Percentiles rank a stretch among this genome's conserved stretches.
phyloP scores from a whole-genome alignment of 352 stramenopile species.

The Globisporangium irregulare region DNA sequence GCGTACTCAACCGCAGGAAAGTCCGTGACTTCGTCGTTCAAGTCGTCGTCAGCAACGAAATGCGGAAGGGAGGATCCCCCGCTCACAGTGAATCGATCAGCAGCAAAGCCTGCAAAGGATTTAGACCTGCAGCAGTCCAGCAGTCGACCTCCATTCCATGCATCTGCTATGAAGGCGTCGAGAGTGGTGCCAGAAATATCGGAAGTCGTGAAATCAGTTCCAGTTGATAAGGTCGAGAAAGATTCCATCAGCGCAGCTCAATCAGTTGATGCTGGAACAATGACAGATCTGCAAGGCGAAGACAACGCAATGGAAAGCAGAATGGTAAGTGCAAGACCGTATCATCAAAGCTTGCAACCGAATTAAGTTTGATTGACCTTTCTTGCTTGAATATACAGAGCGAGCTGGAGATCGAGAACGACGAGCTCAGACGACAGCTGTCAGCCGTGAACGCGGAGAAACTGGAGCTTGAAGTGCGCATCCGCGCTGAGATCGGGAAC shows the following conservation, averaged over 20 bases:
- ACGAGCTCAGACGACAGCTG: conserved; percentile 53
- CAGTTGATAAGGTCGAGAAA: background rate
- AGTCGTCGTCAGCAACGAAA: background rate
- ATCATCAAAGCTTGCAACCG: background rate
- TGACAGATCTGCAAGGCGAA: background rate
- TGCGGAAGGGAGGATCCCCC: background rate
- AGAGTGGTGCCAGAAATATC: background rate
- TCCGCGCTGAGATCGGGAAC: conserved; percentile 63
- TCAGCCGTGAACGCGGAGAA: conserved; percentile 49
- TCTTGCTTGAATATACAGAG: conserved; percentile 18
- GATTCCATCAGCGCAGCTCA: background rate
- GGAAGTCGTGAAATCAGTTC: background rate
- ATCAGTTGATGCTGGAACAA: background rate
- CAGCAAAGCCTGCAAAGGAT: background rate
- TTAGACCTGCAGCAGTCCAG: background rate
- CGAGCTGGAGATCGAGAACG: conserved; percentile 51
- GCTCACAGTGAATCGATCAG: background rate
- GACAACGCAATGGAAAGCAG: conserved; percentile 11
- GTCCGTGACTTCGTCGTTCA: background rate
- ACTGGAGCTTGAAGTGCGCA: conserved; percentile 57
- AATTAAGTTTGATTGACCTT: background rate
- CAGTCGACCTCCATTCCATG: conserved; percentile 3
- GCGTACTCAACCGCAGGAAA: conserved; percentile 11
- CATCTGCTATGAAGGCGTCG: background rate
- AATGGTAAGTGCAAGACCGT: conserved; percentile 23